Conservation (phyloP, 2,329 filamentous ascomycete genomes). For the Fusarium transvaalense region DNA sequence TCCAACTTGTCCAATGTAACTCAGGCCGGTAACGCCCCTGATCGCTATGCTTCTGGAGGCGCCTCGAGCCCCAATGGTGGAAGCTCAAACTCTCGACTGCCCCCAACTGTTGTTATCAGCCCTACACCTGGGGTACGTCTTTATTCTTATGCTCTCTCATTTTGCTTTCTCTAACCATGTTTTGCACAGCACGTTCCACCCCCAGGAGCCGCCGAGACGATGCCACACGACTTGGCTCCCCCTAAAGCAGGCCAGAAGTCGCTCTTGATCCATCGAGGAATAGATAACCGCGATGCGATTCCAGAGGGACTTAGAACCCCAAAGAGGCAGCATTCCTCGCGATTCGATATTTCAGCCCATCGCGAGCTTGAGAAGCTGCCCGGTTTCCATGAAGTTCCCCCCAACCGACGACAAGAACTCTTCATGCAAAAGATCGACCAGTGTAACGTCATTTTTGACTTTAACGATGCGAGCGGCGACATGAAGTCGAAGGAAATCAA, state of each 20-base stretch:
- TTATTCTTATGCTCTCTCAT: slow-evolving; percentile 21
- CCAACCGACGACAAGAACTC: slow-evolving; percentile 92
- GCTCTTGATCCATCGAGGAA: slow-evolving; percentile 82
- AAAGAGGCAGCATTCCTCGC: slow-evolving; percentile 95
- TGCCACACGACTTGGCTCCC: slow-evolving; percentile 96
- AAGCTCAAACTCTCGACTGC: slow-evolving; percentile 60
- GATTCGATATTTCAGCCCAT: slow-evolving; percentile 97
- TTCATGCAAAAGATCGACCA: slow-evolving; percentile 99
- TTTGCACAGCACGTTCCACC: slow-evolving; percentile 80
- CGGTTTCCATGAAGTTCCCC: slow-evolving; percentile 96
- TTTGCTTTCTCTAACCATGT: slow-evolving; percentile 22
- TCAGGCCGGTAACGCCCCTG: slow-evolving; percentile 54
- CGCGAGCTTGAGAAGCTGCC: slow-evolving; percentile 96
- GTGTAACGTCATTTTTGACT: slow-evolving; percentile 99
- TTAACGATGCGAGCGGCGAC: slow-evolving; percentile 96
- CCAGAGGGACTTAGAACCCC: slow-evolving; percentile 95
- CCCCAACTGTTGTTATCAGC: slow-evolving; percentile 93
- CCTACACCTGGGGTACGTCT: slow-evolving; percentile 87
- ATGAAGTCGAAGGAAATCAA: slow-evolving; percentile 99
- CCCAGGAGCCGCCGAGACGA: slow-evolving; percentile 93
- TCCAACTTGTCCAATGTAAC: slow-evolving; percentile 54
- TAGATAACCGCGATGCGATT: slow-evolving; percentile 90
- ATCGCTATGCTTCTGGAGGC: slow-evolving; percentile 58
- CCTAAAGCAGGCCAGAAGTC: slow-evolving; percentile 94
- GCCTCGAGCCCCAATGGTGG: slow-evolving; percentile 55